Evolutionary conservation across 129 eudicot genomes (phyloP).

Genomic region (Escallonia rubra): DNA sequence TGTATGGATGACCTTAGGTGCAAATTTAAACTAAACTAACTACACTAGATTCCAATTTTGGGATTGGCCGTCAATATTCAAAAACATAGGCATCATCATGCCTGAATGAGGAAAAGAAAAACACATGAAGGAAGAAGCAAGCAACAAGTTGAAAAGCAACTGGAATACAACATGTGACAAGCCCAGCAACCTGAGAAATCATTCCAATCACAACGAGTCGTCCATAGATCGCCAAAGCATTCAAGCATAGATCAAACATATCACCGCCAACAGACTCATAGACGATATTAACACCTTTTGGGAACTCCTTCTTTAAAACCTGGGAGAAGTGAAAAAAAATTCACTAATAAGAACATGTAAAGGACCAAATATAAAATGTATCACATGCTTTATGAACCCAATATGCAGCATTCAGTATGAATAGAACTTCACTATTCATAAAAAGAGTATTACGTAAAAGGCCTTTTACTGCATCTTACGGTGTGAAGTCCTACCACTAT

Average conservation of each 20-base stretch:
- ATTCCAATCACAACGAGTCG: slow-evolving; percentile 89
- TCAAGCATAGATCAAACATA: slow-evolving; percentile 83
- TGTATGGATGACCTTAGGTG: too few species aligned
- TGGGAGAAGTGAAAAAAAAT: slow-evolving; percentile 15
- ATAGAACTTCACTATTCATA: not conserved
- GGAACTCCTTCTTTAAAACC: slow-evolving; percentile 89
- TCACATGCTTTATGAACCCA: not conserved
- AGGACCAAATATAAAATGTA: not conserved
- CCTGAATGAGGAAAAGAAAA: not conserved
- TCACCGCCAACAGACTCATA: slow-evolving; percentile 97
- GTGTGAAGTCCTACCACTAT: too few species aligned
- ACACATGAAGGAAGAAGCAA: not conserved
- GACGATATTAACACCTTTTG: slow-evolving; percentile 88
- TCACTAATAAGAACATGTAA: not conserved
- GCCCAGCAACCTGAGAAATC: slow-evolving; percentile 82
- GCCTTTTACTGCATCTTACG: too few species aligned
- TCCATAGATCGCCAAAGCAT: slow-evolving; percentile 83
- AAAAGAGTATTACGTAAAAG: too few species aligned
- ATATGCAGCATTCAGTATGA: not conserved
- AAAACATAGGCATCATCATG: not conserved
- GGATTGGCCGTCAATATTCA: too few species aligned
- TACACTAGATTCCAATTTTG: too few species aligned
- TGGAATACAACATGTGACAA: not conserved
- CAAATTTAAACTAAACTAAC: too few species aligned
- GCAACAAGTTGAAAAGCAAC: not conserved